Base-by-base conservation (phyloP, 2,329 filamentous ascomycete genomes). In the Clonostachys chloroleuca region DNA sequence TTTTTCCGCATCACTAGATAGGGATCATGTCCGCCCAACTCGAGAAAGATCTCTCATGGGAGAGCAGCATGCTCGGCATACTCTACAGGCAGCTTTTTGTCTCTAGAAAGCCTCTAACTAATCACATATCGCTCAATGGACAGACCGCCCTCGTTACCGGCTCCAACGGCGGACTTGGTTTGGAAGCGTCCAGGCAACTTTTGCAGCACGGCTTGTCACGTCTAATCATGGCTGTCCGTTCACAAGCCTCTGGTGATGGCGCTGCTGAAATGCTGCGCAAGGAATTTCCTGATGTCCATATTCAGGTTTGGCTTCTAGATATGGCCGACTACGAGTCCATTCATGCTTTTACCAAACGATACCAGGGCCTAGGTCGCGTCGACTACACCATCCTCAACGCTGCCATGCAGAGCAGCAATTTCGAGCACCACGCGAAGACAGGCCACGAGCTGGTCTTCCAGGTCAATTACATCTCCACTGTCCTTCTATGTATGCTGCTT, bases 211-310 rank as follows among this genome's bases (percentile, higher is more conserved):
- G 58, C 1, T 54, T 74, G 10, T 64, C 64, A 3, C 64, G 60
- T 35, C 56, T 78, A 9, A 66, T 78, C 50, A 54, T 77, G 8
- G 70, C 66, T 6, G 70, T 74, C 2, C 70, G 75, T 2, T 53
- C 53, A 2, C 24, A 56, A 1, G 49, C n/a, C 10, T 46, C 44
- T 13, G 51, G 51, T 4, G 51, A 51, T 12, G 35, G 44, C 12
- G 47, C 47, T 10, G 44, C 44, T 5, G 17, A 42, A 9, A 12
- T 16, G 17, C 17, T 42, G 20, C 35, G 36, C 16, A 33, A 46
- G 35, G 34, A 40, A 12, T 37, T 37, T 37, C 35, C 35, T 16
- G 54, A 39, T 5, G 44, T 42, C 3, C 48, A 33, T 4, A 52
- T 59, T 16, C 56, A 59, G 5, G 47, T 49, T 20, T 54, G 52